Evolutionary conservation across 2,329 filamentous ascomycete genomes (phyloP).

Genomic region (Pyrenophora graminea): DNA sequence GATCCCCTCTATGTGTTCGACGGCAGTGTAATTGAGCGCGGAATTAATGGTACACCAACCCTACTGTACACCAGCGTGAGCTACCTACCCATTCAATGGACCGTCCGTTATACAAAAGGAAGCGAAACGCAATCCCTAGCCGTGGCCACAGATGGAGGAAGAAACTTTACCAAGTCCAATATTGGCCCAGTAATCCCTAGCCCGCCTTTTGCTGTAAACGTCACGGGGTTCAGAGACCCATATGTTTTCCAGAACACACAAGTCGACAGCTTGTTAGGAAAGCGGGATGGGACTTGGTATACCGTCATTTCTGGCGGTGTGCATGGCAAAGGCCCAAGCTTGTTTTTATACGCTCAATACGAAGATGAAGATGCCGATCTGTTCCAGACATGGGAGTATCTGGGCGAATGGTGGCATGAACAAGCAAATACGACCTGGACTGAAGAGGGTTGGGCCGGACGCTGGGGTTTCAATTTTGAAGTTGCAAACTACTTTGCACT

Average conservation of each 20-base stretch:
- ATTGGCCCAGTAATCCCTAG: constrained; percentile 47
- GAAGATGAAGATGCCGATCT: constrained; percentile 28
- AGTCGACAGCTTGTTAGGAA: constrained; percentile 44
- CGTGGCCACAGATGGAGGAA: constrained; percentile 47
- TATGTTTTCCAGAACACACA: constrained; percentile 49
- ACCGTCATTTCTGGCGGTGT: constrained; percentile 49
- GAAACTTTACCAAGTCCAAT: constrained; percentile 48
- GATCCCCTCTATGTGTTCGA: constrained; percentile 54
- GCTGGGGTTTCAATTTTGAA: constrained; percentile 53
- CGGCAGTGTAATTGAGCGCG: constrained; percentile 51
- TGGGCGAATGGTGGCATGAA: constrained; percentile 50
- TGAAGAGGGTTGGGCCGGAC: constrained; percentile 25
- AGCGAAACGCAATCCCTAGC: constrained; percentile 54
- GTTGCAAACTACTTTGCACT: constrained; percentile 51
- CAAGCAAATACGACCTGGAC: constrained; percentile 33
- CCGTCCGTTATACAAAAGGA: constrained; percentile 51
- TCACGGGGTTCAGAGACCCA: constrained; percentile 52
- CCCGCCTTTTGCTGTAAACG: constrained; percentile 48
- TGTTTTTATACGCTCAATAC: constrained; percentile 50
- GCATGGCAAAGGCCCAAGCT: constrained; percentile 44
- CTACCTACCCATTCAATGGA: constrained; percentile 54
- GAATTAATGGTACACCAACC: constrained; percentile 51
- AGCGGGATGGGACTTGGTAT: constrained; percentile 46
- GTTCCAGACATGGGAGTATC: constrained; percentile 48
- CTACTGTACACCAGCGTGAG: constrained; percentile 53